These are phyloP conservation scores for Russula sp. DNA, from an alignment of 768 basidiomycete species.

Conservation along the genomic window DNA sequence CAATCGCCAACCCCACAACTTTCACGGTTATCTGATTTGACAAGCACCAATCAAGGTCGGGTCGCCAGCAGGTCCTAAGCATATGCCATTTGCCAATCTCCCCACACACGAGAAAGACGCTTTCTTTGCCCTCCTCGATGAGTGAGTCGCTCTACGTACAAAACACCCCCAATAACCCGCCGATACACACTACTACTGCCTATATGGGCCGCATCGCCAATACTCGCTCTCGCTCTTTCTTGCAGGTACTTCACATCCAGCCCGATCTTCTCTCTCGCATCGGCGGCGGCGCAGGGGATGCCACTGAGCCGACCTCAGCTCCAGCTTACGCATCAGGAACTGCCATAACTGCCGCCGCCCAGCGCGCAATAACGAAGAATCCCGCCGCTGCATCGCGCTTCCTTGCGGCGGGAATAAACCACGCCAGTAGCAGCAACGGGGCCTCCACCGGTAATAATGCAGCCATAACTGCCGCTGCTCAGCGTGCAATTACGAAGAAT, in stretches of 20 bases:
- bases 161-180: not conserved
- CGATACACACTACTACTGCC: not conserved
- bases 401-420: slow-evolving; percentile 16
- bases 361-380: slow-evolving; percentile 33
- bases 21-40: not conserved
- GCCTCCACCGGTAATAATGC: not conserved
- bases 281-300: slow-evolving; percentile 2
- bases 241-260: slow-evolving; percentile 30
- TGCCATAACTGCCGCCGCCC: slow-evolving; percentile 30
- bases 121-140: slow-evolving; percentile 77
- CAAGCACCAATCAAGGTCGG: not conserved
- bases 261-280: slow-evolving; percentile 28
- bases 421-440: not conserved
- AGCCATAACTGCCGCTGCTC: slow-evolving; percentile 30
- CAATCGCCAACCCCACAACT: too few relatives aligned
- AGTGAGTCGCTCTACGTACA: slow-evolving; percentile 43
- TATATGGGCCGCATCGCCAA: not conserved
- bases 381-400: slow-evolving; percentile 19
- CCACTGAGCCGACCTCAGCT: not conserved
- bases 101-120: slow-evolving; percentile 69
- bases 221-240: not conserved
- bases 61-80: not conserved
- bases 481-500: slow-evolving; percentile 33
- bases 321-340: not conserved
- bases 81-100: slow-evolving; percentile 73